phyloP scores from a whole-genome alignment of 805 yeast species.

The Monosporozyma solicola region DNA sequence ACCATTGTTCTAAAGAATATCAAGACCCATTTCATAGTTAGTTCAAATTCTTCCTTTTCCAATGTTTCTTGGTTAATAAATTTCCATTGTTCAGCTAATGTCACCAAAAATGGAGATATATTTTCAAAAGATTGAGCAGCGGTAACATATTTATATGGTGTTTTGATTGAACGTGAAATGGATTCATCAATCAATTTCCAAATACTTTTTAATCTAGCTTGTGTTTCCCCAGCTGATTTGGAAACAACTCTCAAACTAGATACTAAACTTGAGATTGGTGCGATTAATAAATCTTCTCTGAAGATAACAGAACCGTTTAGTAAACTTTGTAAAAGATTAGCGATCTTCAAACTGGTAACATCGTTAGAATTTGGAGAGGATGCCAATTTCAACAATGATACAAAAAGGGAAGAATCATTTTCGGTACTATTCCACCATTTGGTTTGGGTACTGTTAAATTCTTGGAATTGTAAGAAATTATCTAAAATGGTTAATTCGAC shows the following conservation, averaged over 20 bases:
- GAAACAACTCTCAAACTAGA: conserved; percentile 35
- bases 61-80: conserved; percentile 32
- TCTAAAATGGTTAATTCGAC: conserved; percentile 52
- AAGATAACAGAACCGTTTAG: conserved; percentile 47
- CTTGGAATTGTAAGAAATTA: conserved; percentile 52
- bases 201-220: conserved; percentile 28
- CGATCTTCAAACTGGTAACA: conserved; percentile 36
- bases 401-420: conserved; percentile 51
- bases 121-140: conserved; percentile 28
- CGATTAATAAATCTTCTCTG: conserved; percentile 36
- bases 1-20: conserved; percentile 39
- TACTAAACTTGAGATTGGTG: conserved; percentile 50
- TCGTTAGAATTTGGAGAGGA: conserved; percentile 25
- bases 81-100: conserved; percentile 61
- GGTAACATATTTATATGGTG: conserved; percentile 85
- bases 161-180: conserved; percentile 54
- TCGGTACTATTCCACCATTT: conserved; percentile 72
- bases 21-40: conserved; percentile 41
- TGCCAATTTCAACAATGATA: conserved; percentile 51
- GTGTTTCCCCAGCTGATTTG: conserved; percentile 4
- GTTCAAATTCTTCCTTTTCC: conserved; percentile 9
- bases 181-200: conserved; percentile 71
- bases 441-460: conserved; percentile 41
- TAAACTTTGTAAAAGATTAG: conserved; percentile 41
- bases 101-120: conserved; percentile 49